Conservation (phyloP, 2,329 filamentous ascomycete species). For the Fusarium napiforme region DNA sequence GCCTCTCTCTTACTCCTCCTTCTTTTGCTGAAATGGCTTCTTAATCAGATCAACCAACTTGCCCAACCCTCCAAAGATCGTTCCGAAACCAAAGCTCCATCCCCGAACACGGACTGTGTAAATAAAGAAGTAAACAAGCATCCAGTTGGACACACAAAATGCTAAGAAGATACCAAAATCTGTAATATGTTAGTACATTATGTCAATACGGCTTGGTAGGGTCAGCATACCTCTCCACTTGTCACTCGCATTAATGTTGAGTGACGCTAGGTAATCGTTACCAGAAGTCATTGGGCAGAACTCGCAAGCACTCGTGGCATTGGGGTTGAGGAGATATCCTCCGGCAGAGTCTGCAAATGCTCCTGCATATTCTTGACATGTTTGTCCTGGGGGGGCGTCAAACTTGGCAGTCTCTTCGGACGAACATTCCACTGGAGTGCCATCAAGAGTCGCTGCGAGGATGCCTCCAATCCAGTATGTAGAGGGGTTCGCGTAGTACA, state of each 20-base stretch:
- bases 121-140: slow-evolving; percentile 80
- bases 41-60: slow-evolving; percentile 34
- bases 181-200: slow-evolving; percentile 17
- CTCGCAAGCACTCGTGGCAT: slow-evolving; percentile 68
- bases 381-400: slow-evolving; percentile 70
- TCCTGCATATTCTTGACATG: slow-evolving; percentile 72
- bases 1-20: background rate
- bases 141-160: slow-evolving; percentile 77
- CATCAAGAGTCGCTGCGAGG: slow-evolving; percentile 34
- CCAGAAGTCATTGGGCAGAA: slow-evolving; percentile 72
- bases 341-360: slow-evolving; percentile 58
- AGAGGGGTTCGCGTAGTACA: slow-evolving; percentile 39
- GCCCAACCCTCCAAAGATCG: slow-evolving; percentile 30
- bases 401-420: slow-evolving; percentile 55
- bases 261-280: slow-evolving; percentile 71
- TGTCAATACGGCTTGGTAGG: background rate
- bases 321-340: slow-evolving; percentile 73
- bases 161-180: slow-evolving; percentile 77
- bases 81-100: slow-evolving; percentile 76
- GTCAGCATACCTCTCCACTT: slow-evolving; percentile 66
- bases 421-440: slow-evolving; percentile 53
- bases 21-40: slow-evolving; percentile 36
- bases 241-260: slow-evolving; percentile 62
- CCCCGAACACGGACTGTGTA: slow-evolving; percentile 76
- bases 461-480: slow-evolving; percentile 40